phyloP scores from a whole-genome alignment of 768 basidiomycete genomes.

The Hydnomerulius pinastri region DNA sequence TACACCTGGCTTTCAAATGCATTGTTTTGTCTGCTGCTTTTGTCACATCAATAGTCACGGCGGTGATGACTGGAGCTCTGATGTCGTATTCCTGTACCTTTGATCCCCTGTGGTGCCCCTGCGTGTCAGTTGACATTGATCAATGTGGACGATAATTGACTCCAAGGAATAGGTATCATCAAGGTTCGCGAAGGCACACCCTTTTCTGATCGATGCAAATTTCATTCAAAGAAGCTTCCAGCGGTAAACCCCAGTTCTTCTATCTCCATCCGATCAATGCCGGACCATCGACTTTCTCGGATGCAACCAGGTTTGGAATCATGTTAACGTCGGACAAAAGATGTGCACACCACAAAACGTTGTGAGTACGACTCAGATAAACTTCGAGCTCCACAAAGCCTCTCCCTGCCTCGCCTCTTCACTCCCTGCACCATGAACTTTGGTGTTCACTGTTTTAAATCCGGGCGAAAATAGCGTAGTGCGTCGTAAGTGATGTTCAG shows the following conservation, averaged over 20 bases:
- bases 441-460: constrained; percentile 42
- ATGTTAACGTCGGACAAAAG: not conserved
- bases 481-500: not conserved
- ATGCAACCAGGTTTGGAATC: not conserved
- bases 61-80: too few species aligned
- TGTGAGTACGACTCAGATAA: constrained; percentile 36
- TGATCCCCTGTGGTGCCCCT: not conserved
- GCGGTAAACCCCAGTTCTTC: not conserved
- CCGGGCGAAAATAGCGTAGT: not conserved
- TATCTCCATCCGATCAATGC: not conserved
- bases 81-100: too few species aligned
- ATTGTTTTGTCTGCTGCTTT: not conserved
- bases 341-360: not conserved
- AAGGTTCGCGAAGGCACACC: not conserved
- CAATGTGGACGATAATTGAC: too few species aligned
- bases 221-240: not conserved
- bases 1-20: not conserved
- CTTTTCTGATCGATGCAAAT: not conserved
- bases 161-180: not conserved
- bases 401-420: constrained; percentile 53
- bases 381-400: constrained; percentile 54
- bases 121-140: not conserved
- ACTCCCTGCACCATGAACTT: constrained; percentile 47
- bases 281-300: too few species aligned
- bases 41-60: constrained; percentile 5